Base-by-base conservation (phyloP, 2,329 filamentous ascomycete species). In the Tricladium varicosporioides region DNA sequence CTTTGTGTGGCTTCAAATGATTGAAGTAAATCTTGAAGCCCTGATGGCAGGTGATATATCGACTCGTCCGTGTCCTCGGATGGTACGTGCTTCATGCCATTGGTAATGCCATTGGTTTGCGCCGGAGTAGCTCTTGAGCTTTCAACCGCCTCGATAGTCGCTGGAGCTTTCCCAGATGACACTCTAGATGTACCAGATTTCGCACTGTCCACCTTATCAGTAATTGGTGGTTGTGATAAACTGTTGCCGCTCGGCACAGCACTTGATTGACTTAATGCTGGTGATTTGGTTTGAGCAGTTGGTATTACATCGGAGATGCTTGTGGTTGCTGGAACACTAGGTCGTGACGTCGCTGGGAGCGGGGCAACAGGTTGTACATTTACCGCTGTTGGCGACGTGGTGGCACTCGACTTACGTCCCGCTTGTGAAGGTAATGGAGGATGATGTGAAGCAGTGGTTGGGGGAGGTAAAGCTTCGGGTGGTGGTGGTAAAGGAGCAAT, bases 401-500 rank as follows among this genome's bases (percentile, higher is more conserved):
- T 85, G 22, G 85, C 80, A 60, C 80, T 83, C 50, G 79, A 69
- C 68, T 76, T 81, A 53, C 76, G 75, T 56, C 74, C 72, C 32
- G 77, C 74, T 62, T 78, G 76, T 40, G 65, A 61, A 27, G 69
- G 65, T 62, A 71, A 62, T 43, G 69, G 63, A 50, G 67, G 66
- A 53, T 69, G 64, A 44, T 54, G 63, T 9, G 57, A 58, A 47
- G 67, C 61, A n/a, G 76, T 81, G 64, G 63, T 76, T 51, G 73
- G 75, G 58, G 77, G 74, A 58, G 80, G 84, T n/a, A 68, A 56
- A 45, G 79, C 73, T 40, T 89, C 88, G 27, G 92, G 92, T 67
- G 94, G 94, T 60, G 94, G 93, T 54, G 94, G 94, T 69, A 97
- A 79, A 43, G 94, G 94, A 57, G 93, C 87, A 69, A 99, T 97